These are phyloP conservation scores for Starmerella powellii DNA, from an alignment of 805 yeast species.

Conservation along the genomic window DNA sequence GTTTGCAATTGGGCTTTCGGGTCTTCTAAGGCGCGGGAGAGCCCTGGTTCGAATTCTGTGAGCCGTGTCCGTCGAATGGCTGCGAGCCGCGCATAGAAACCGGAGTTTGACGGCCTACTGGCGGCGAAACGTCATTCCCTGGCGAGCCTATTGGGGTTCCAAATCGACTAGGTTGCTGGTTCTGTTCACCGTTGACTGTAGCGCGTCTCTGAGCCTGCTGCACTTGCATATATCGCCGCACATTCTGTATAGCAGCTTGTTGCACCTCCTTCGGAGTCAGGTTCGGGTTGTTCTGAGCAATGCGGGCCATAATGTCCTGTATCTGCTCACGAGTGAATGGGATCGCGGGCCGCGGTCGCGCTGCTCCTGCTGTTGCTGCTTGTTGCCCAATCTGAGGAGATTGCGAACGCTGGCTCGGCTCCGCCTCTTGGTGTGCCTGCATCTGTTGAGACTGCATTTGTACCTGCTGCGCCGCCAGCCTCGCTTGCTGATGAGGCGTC, in stretches of 20 bases:
- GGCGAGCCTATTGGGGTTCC: no score
- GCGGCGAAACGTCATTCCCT: no score
- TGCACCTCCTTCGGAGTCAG: constrained; percentile 22
- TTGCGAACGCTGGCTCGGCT: constrained; percentile 1
- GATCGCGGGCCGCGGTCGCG: constrained; percentile 8
- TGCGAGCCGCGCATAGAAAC: no score
- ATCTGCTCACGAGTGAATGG: constrained; percentile 19
- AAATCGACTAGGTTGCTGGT: no score
- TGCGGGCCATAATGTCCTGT: constrained; percentile 19
- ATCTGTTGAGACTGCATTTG: constrained; percentile 27
- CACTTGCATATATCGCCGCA: constrained; percentile 18
- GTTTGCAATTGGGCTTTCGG: no score
- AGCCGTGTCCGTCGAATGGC: no score
- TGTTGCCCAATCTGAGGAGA: not conserved
- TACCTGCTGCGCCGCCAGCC: constrained; percentile 27
- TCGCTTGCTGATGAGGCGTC: constrained; percentile 14
- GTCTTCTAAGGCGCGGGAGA: no score
- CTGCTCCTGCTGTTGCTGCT: not conserved
- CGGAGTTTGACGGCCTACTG: no score
- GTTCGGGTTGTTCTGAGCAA: constrained; percentile 19
- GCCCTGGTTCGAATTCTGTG: no score
- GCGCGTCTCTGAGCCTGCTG: constrained; percentile 7
- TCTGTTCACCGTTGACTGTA: not conserved
- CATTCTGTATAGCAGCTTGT: constrained; percentile 19
- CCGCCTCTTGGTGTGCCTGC: constrained; percentile 18